These are phyloP conservation scores for Lactarius pseudohatsudake DNA, from an alignment of 768 basidiomycete species.

Conservation along the genomic window DNA sequence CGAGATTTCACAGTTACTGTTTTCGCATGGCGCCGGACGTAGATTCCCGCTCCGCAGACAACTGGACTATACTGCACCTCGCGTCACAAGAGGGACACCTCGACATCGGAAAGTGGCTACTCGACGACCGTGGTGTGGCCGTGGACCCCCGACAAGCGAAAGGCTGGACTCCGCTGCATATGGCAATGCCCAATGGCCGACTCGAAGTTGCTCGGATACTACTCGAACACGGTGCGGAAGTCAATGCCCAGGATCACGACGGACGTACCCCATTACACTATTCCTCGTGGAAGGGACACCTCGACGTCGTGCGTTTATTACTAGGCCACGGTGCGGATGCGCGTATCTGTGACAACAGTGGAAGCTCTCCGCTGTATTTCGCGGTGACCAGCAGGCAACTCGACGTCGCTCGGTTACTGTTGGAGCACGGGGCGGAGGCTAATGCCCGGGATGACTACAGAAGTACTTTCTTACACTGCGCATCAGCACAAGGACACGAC, in stretches of 20 bases:
- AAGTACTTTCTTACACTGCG: not conserved
- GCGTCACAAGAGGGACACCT: not conserved
- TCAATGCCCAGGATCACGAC: not conserved
- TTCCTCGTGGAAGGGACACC: not conserved
- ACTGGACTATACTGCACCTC: constrained; percentile 1
- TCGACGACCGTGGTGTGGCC: not conserved
- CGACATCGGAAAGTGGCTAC: not conserved
- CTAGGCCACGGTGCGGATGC: not conserved
- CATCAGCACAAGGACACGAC: not conserved
- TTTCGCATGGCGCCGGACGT: not conserved
- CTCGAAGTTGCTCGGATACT: not conserved
- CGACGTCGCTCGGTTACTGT: not conserved
- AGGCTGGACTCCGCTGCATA: not conserved
- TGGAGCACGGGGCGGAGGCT: not conserved
- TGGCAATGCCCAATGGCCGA: not conserved
- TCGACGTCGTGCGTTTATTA: not conserved
- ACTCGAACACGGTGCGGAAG: not conserved
- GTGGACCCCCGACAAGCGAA: not conserved
- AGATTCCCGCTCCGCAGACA: not conserved
- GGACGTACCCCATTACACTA: not conserved
- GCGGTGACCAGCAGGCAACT: not conserved
- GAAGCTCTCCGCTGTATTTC: not conserved
- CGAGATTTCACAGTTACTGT: not conserved
- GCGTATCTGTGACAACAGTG: not conserved
- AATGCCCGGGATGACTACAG: not conserved